Percentiles rank a stretch among this genome's conserved stretches.
Conservation (phyloP, 2,329 filamentous ascomycete genomes). For the Arthrobotrys sphaeroides region DNA sequence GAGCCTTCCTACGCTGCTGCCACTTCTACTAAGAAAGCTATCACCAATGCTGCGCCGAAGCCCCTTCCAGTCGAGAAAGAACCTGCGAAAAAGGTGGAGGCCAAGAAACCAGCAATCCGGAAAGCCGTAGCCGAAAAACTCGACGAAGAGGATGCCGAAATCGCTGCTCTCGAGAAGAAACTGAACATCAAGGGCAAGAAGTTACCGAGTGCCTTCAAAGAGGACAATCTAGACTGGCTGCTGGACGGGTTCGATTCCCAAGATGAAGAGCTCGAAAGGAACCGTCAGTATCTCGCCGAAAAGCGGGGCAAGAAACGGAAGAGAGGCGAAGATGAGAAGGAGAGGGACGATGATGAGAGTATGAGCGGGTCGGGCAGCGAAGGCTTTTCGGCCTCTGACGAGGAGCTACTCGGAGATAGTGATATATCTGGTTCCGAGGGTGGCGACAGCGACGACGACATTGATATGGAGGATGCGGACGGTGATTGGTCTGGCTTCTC, state of each 20-base stretch:
- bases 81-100: neutral
- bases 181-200: slow-evolving; percentile 82
- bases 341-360: slow-evolving; percentile 6
- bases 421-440: slow-evolving; percentile 12
- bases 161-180: slow-evolving; percentile 85
- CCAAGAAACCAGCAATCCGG: slow-evolving; percentile 52
- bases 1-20: slow-evolving; percentile 41
- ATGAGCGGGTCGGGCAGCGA: slow-evolving; percentile 57
- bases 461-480: slow-evolving; percentile 64
- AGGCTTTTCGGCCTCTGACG: slow-evolving; percentile 26
- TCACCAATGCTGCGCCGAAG: slow-evolving; percentile 38
- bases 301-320: slow-evolving; percentile 65
- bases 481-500: slow-evolving; percentile 57
- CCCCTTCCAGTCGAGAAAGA: slow-evolving; percentile 12
- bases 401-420: slow-evolving; percentile 43
- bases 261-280: slow-evolving; percentile 70
- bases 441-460: slow-evolving; percentile 12
- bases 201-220: slow-evolving; percentile 75
- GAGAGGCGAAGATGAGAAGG: slow-evolving; percentile 44
- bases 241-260: slow-evolving; percentile 73
- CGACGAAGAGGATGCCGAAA: slow-evolving; percentile 85
- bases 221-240: slow-evolving; percentile 84
- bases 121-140: slow-evolving; percentile 70
- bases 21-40: slow-evolving; percentile 52
- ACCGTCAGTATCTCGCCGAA: slow-evolving; percentile 59